Base-by-base conservation (phyloP, 495 filamentous ascomycete species). In the Hypoxylon lenormandii region DNA sequence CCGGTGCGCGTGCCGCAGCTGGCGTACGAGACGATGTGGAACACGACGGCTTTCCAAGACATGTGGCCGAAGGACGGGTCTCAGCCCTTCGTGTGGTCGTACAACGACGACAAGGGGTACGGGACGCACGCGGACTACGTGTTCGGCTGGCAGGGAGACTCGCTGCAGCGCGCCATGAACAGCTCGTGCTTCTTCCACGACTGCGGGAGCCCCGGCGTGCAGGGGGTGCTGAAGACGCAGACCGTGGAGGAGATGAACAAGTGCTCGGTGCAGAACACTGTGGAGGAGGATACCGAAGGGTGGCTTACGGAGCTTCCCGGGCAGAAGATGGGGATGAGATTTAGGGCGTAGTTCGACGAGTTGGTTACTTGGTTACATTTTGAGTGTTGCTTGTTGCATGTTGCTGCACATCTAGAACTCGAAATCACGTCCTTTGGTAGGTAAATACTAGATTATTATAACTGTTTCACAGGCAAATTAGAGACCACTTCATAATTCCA, bases 21-120 rank as follows among this genome's bases (percentile, higher is more conserved):
- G 4, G 79, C 80, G 16, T 84, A 82, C 76, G 82, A 84, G 70
- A 82, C 82, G 1, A 79, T 84, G 66, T 84, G 82, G 81, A 76
- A 83, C 59, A 82, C 82, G 13, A 77, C 78, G 12, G 57, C 61
- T 18, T 84, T 83, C 76, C 60, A 73, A 54, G 65, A 50, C 66
- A 74, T 81, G 74, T 84, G 82, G 80, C 81, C 81, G 16, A 61
- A 62, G 12, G 80, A 79, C 50, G 79, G 78, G 13, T 71, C 73
- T 13, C 74, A 83, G 21, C 82, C 82, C 3, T 83, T 84, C 54
- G 81, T 84, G 15, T 80, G 78, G 77, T 73, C 66, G 15, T 78
- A 80, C 63, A 75, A 72, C 7, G 81, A 82, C 26, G 67, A 68
- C 26, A 74, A 70, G 21, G 82, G 81, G 18, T 83, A 79, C 53